phyloP scores from a whole-genome alignment of 805 yeast species.

The Cyberlindnera mycetangii region DNA sequence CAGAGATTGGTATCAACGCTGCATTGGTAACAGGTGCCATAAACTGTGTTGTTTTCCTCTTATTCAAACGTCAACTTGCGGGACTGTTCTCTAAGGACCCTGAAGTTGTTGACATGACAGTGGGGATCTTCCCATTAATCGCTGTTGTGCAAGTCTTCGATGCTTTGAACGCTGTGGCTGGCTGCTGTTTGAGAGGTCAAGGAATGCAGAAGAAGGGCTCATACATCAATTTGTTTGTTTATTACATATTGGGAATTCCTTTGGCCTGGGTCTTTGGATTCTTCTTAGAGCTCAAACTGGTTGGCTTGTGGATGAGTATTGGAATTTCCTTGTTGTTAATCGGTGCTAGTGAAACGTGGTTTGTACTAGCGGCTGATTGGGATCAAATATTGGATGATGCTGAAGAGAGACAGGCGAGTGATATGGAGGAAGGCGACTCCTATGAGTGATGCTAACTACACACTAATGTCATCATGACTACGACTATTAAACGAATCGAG shows the following conservation, averaged over 20 bases:
- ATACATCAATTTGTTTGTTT: slow-evolving; percentile 59
- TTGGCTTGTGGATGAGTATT: slow-evolving; percentile 71
- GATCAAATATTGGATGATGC: slow-evolving; percentile 41
- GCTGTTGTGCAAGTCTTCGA: slow-evolving; percentile 72
- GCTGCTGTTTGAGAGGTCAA: slow-evolving; percentile 83
- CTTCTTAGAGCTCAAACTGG: slow-evolving; percentile 37
- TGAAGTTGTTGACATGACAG: slow-evolving; percentile 51
- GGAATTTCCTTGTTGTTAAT: slow-evolving; percentile 49
- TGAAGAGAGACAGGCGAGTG: slow-evolving; percentile 35
- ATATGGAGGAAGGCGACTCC: slow-evolving; percentile 13
- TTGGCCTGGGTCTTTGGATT: slow-evolving; percentile 55
- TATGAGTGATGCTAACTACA: slow-evolving; percentile 3
- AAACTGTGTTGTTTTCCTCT: slow-evolving; percentile 48
- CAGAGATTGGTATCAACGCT: slow-evolving; percentile 39
- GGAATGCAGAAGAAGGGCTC: slow-evolving; percentile 83
- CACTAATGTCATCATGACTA: not conserved
- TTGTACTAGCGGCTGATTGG: slow-evolving; percentile 50
- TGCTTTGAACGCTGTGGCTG: slow-evolving; percentile 61
- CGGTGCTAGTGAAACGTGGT: slow-evolving; percentile 42
- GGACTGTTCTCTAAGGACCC: slow-evolving; percentile 57
- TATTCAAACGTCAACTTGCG: slow-evolving; percentile 50
- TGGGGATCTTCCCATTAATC: slow-evolving; percentile 53
- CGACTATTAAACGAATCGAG: not conserved
- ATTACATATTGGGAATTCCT: slow-evolving; percentile 77
- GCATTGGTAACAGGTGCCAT: slow-evolving; percentile 44